phyloP scores from a whole-genome alignment of 805 yeast genomes.

The Debaryomyces hansenii region DNA sequence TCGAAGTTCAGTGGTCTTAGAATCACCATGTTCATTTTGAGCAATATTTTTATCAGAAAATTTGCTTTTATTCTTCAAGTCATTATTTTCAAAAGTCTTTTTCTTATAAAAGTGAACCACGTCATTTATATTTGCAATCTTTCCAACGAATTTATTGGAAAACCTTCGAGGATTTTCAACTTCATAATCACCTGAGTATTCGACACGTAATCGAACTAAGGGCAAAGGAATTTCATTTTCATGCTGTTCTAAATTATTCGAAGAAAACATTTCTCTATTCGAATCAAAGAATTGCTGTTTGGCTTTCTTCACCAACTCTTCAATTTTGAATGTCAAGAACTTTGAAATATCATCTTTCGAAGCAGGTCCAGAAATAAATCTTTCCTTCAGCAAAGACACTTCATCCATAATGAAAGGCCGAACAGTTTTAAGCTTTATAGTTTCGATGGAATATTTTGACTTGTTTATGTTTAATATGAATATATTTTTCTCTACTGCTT shows the following conservation, averaged over 20 bases:
- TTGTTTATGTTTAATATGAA: constrained; percentile 69
- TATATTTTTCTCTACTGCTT: constrained; percentile 70
- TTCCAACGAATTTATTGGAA: constrained; percentile 86
- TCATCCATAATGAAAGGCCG: constrained; percentile 82
- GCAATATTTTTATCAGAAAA: constrained; percentile 13
- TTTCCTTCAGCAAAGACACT: constrained; percentile 51
- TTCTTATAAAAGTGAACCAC: constrained; percentile 70
- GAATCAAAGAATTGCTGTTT: constrained; percentile 44
- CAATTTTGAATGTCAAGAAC: constrained; percentile 64
- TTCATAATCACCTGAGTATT: constrained; percentile 87
- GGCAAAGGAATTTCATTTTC: constrained; percentile 65
- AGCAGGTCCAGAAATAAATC: constrained; percentile 59
- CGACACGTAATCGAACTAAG: constrained; percentile 76
- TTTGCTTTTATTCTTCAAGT: constrained; percentile 16
- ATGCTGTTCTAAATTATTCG: constrained; percentile 1
- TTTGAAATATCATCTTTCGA: constrained; percentile 60
- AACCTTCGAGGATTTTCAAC: constrained; percentile 89
- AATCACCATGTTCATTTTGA: constrained; percentile 11
- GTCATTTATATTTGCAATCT: constrained; percentile 88
- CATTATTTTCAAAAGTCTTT: constrained; percentile 26
- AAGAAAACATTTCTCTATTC: constrained; percentile 28
- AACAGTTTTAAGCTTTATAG: constrained; percentile 65
- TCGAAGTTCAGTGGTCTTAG: constrained; percentile 35
- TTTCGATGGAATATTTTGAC: constrained; percentile 53
- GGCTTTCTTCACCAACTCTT: constrained; percentile 63